Base-by-base conservation (phyloP, 1,284 basidiomycete species). In the Trametes polyzona region DNA sequence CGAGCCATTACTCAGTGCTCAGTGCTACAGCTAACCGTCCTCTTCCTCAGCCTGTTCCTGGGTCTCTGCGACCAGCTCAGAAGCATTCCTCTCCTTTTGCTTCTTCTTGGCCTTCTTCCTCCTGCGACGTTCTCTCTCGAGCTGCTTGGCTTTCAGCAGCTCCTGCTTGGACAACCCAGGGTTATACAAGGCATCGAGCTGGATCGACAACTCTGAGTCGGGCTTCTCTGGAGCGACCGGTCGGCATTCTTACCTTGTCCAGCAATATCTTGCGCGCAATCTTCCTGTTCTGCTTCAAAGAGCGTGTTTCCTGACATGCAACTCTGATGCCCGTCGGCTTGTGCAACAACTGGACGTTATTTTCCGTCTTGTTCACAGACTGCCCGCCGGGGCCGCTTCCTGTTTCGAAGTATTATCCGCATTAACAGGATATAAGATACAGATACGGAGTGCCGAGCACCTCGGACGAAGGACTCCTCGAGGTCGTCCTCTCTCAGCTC, bases 311-410 rank as follows among this genome's bases (percentile, higher is more conserved):
- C 70, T 93, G 90, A 69, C 90, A 93, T 1, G 80, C 73, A 12
- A 93, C 88, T 41, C 90, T 85, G 47, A 92, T 77, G 8, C 90
- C 88, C 33, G 87, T 89, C 11, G 91, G 90, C 65, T 83, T 89
- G 70, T 93, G 90, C 44, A 90, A 71, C 24, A 93, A 74, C 68
- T 92, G 90, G 27, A 93, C 90, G 67, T 90, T 89, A 69, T 91
- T 92, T 73, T 88, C 80, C 57, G 90, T 92, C 76, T 93, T 93
- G 76, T 93, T 93, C 67, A 93, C 84, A 24, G 90, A 92, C 75
- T 93, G 90, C 32, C 90, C 91, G 26, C 90, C 90, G 67, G 91
- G 91, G 24, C 90, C 90, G 71, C 90, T 89, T 46, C 90, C 90
- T 92, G 62, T 48, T 51, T 12, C 37, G 51, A 51, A 47, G 32